Conservation (phyloP, 768 basidiomycete species). For the Cytidiella melzeri region DNA sequence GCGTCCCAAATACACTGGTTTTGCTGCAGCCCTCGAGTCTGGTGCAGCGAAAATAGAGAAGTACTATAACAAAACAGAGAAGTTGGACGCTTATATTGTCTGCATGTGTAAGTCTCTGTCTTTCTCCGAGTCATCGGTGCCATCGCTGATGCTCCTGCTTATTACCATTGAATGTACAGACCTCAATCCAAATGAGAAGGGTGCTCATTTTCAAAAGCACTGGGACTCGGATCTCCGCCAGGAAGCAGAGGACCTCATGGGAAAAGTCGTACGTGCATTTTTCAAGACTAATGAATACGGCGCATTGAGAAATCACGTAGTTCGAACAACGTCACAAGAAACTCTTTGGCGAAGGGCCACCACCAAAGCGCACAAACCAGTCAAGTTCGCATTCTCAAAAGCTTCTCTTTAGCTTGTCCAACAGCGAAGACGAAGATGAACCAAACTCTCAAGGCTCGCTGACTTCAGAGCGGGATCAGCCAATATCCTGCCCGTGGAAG, state of each 20-base stretch:
- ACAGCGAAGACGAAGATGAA: too few species aligned
- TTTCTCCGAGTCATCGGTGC: too few species aligned
- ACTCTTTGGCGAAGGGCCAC: not conserved
- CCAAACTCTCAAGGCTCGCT: too few species aligned
- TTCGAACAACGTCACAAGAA: not conserved
- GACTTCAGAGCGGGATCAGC: too few species aligned
- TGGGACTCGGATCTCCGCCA: not conserved
- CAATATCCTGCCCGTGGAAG: constrained; percentile 5
- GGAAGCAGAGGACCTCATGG: not conserved
- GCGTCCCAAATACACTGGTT: not conserved
- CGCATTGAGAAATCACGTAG: not conserved
- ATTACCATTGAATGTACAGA: not conserved
- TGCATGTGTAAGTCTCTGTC: constrained; percentile 1
- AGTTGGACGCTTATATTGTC: constrained; percentile 1
- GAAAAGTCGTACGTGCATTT: not conserved
- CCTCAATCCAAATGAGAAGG: not conserved
- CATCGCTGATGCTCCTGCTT: not conserved
- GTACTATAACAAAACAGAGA: constrained; percentile 5
- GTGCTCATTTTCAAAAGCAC: not conserved
- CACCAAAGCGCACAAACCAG: not conserved
- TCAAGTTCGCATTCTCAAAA: not conserved
- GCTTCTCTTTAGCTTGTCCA: too few species aligned
- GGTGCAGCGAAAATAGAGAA: not conserved
- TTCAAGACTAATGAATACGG: not conserved
- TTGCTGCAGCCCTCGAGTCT: not conserved